These are phyloP conservation scores for Parmelia sp. DNA, from an alignment of 495 filamentous ascomycete genomes.

Conservation along the genomic window DNA sequence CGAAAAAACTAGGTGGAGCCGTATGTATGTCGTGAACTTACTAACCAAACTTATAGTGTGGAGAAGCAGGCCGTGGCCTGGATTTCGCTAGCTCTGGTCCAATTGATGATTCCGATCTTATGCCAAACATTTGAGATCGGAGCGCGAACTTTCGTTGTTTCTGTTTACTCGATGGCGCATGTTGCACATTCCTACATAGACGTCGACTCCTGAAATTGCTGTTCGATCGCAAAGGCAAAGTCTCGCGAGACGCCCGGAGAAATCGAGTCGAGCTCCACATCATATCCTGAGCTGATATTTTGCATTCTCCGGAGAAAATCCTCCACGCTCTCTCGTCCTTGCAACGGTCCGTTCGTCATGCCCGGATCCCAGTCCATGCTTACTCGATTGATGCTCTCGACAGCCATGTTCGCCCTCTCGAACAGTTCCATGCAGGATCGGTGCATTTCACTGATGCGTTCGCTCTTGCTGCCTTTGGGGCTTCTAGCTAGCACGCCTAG, in stretches of 20 bases:
- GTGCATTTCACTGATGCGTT: neutral
- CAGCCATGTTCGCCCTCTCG: neutral
- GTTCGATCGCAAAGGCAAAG: neutral
- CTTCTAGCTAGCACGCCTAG: neutral
- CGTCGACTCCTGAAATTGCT: neutral
- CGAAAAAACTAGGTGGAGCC: too few species aligned
- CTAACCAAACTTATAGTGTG: too few species aligned
- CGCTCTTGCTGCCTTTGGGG: neutral
- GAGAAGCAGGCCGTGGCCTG: too few species aligned
- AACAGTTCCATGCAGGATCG: slow-evolving; percentile 2
- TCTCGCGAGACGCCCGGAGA: neutral
- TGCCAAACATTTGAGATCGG: too few species aligned
- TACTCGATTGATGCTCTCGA: neutral
- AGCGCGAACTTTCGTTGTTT: too few species aligned
- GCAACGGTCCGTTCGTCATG: neutral
- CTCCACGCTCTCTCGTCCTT: neutral
- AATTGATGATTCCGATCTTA: too few species aligned
- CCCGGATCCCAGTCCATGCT: neutral
- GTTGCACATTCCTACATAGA: neutral
- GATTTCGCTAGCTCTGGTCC: too few species aligned
- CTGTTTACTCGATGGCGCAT: too few species aligned
- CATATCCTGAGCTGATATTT: neutral
- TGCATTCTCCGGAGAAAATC: neutral
- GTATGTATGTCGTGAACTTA: too few species aligned
- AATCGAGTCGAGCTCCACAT: neutral